Conservation (phyloP, 2,329 filamentous ascomycete genomes). For the Exophiala phaeomuriformis region DNA sequence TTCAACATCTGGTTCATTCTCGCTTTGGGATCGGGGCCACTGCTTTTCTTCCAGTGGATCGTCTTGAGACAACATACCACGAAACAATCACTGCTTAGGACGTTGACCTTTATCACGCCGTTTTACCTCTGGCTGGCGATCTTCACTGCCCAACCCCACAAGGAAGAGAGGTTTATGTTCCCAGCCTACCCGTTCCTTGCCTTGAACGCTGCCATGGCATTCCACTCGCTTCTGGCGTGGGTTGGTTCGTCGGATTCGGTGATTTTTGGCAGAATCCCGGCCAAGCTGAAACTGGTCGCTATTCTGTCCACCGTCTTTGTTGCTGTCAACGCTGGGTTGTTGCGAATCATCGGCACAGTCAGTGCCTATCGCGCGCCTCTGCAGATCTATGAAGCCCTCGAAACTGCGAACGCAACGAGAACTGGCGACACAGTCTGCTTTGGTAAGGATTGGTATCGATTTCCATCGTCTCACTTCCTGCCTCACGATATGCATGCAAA, state of each 20-base stretch:
- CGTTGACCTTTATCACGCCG: constrained; percentile 68
- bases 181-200: constrained; percentile 86
- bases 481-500: constrained; percentile 77
- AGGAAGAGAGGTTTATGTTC: constrained; percentile 98
- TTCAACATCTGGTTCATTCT: constrained; percentile 93
- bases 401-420: constrained; percentile 46
- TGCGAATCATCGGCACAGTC: constrained; percentile 69
- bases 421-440: constrained; percentile 71
- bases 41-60: constrained; percentile 66
- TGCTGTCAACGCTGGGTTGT: constrained; percentile 58
- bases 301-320: constrained; percentile 45
- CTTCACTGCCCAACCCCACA: constrained; percentile 88
- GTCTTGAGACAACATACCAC: constrained; percentile 52
- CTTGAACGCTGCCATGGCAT: constrained; percentile 75
- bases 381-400: constrained; percentile 47
- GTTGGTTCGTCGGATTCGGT: constrained; percentile 64
- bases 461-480: constrained; percentile 86
- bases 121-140: constrained; percentile 94
- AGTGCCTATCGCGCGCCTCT: constrained; percentile 80
- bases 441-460: constrained; percentile 97
- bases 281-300: constrained; percentile 59
- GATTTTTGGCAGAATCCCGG: constrained; percentile 65
- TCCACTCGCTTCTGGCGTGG: constrained; percentile 71
- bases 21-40: constrained; percentile 64
- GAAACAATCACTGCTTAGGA: constrained; percentile 64